Evolutionary conservation across 768 basidiomycete species (phyloP).

Genomic region (Suillus discolor): DNA sequence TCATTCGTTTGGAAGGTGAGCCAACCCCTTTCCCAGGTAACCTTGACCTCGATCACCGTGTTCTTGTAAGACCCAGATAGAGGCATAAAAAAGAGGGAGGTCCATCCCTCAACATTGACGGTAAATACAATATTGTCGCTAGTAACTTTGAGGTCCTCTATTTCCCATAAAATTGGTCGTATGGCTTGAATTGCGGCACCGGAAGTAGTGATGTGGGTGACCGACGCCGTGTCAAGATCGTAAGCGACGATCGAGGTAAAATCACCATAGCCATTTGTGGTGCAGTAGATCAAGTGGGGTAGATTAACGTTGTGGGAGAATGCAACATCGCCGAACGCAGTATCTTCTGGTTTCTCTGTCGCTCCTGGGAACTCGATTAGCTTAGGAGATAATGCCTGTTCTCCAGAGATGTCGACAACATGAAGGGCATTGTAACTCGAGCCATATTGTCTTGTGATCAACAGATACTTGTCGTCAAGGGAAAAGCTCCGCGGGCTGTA

Average conservation of each 20-base stretch:
- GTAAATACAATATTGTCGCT: conserved; percentile 33
- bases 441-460: conserved; percentile 33
- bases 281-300: conserved; percentile 35
- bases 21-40: conserved; percentile 34
- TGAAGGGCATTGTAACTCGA: conserved; percentile 32
- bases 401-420: conserved; percentile 36
- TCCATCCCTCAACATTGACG: conserved; percentile 44
- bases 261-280: conserved; percentile 42
- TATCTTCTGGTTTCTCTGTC: conserved; percentile 34
- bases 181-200: conserved; percentile 32
- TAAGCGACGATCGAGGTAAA: conserved; percentile 39
- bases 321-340: conserved; percentile 12
- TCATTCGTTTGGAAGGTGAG: conserved; percentile 34
- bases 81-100: conserved; percentile 30
- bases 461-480: conserved; percentile 40
- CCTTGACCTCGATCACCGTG: conserved; percentile 34
- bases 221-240: conserved; percentile 29
- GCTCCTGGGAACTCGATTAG: conserved; percentile 37
- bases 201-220: conserved; percentile 42
- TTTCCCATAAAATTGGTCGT: conserved; percentile 39
- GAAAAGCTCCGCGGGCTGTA: conserved; percentile 38
- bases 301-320: conserved; percentile 36
- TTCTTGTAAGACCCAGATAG: conserved; percentile 31
- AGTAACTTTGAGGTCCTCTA: conserved; percentile 27
- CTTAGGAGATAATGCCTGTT: conserved; percentile 24